Base-by-base conservation (phyloP, 495 filamentous ascomycete genomes). In the Cercophora sp. region DNA sequence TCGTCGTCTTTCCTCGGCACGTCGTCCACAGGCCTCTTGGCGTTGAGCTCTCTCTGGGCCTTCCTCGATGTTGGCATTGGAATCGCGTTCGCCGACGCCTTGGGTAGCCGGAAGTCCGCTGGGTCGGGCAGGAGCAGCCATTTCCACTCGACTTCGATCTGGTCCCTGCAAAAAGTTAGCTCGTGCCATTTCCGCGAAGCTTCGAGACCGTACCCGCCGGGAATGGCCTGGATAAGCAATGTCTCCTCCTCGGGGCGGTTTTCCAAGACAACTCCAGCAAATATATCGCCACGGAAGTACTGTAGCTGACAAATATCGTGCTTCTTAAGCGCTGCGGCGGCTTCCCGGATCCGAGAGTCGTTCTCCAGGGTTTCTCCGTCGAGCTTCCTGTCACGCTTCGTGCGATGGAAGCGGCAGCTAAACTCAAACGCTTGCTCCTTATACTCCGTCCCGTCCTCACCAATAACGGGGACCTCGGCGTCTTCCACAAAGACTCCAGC, bases 401-500 rank as follows among this genome's bases (percentile, higher is more conserved):
- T 84, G 23, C 93, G 79, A 68, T 99, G 93, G 67, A 92, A 93
- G 51, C 91, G 88, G 70, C 93, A 99, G 56, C 85, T 87, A 60
- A 96, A 89, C 62, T 96, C 91, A 59, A 92, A 89, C 19, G 85
- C 90, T 49, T 87, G 86, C 41, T 92, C 79, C 51, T 86, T 87
- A 68, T 96, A 96, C 63, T 96, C 89, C 8, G 83, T 88, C 2
- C 89, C 89, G 66, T 96, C 92, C 54, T 96, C 89, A 24, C 85
- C 88, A 65, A 91, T 89, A n/a, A 92, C 87, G 0, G 88, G 85
- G 40, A 92, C 82, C 22, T 86, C 79, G 11, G 86, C 88, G 62
- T 87, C 81, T 62, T 99, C 92, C 35, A 96, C 85, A 57, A 91
- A 82, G 8, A 97, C 91, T 32, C 94, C 93, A 35, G 92, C 93